Conservation (phyloP, 2,329 filamentous ascomycete genomes). For the Trichophyton simii region DNA sequence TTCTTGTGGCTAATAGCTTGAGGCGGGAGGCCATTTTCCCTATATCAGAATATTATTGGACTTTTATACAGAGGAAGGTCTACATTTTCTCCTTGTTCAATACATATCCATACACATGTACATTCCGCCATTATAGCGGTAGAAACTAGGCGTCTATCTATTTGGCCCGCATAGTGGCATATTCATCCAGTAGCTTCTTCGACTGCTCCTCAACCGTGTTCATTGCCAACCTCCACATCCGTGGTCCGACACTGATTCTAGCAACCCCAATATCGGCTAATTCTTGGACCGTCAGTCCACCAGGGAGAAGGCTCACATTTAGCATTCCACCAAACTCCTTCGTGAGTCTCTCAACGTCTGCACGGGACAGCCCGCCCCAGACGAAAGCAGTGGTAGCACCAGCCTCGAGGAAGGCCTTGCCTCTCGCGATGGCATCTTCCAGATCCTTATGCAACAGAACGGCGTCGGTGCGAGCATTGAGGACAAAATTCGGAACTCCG, state of each 20-base stretch:
- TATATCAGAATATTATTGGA: too few relatives aligned
- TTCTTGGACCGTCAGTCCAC: slow-evolving; percentile 34
- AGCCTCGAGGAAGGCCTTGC: slow-evolving; percentile 45
- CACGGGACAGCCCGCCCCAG: slow-evolving; percentile 42
- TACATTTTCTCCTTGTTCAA: too few relatives aligned
- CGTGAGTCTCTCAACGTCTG: slow-evolving; percentile 39
- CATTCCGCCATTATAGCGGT: too few relatives aligned
- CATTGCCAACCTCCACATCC: slow-evolving; percentile 33
- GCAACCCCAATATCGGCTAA: slow-evolving; percentile 41
- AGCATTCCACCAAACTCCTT: slow-evolving; percentile 39
- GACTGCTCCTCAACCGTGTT: slow-evolving; percentile 12
- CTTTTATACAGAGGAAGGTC: too few relatives aligned
- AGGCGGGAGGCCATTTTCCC: too few relatives aligned
- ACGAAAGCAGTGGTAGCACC: slow-evolving; percentile 50
- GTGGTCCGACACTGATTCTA: slow-evolving; percentile 44
- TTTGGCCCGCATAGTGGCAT: slow-evolving; percentile 11
- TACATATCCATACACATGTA: too few relatives aligned
- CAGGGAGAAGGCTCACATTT: slow-evolving; percentile 36
- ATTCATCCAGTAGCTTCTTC: slow-evolving; percentile 11
- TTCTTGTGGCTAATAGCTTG: too few relatives aligned
- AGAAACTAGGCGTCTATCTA: background rate
- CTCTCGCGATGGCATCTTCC: slow-evolving; percentile 41
- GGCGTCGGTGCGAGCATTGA: slow-evolving; percentile 47
- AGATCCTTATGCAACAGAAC: slow-evolving; percentile 34
- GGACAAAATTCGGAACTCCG: slow-evolving; percentile 43